Percentiles rank a stretch among this genome's conserved stretches.
phyloP scores from a whole-genome alignment of 257 asterid genomes.

The Gentiana straminea region DNA sequence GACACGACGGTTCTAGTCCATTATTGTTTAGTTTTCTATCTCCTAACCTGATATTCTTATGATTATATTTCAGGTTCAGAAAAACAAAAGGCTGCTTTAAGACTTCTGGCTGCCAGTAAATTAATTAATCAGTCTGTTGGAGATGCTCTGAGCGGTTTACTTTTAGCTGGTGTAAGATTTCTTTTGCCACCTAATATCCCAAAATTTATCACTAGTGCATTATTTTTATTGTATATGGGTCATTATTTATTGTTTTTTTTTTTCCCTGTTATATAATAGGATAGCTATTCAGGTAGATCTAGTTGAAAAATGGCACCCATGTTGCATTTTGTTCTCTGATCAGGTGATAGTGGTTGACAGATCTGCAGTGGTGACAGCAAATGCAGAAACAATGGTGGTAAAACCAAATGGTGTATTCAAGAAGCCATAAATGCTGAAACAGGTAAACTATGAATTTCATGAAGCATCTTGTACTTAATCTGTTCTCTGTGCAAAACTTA shows the following conservation, averaged over 20 bases:
- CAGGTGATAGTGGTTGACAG: slow-evolving; percentile 85
- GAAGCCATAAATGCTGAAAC: slow-evolving; percentile 64
- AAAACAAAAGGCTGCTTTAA: slow-evolving; percentile 61
- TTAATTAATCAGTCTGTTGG: slow-evolving; percentile 94
- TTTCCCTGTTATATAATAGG: no score
- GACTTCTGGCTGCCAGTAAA: slow-evolving; percentile 72
- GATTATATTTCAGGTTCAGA: slow-evolving; percentile 46
- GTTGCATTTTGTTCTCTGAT: slow-evolving; percentile 5
- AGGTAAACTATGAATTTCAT: slow-evolving; percentile 23
- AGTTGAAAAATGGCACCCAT: slow-evolving; percentile 2
- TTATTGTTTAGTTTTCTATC: no score
- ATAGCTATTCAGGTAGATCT: no score
- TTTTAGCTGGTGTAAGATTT: slow-evolving; percentile 63
- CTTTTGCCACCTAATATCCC: no score
- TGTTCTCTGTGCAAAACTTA: background rate
- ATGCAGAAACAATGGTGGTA: slow-evolving; percentile 76
- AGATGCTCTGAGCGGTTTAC: slow-evolving; percentile 78
- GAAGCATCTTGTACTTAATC: background rate
- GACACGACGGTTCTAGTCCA: no score
- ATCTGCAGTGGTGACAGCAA: slow-evolving; percentile 52
- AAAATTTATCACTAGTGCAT: no score
- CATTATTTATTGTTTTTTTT: no score
- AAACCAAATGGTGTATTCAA: slow-evolving; percentile 59
- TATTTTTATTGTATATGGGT: no score
- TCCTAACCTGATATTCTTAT: no score